phyloP scores from a whole-genome alignment of 768 basidiomycete species.

The Hemileccinum rubropunctum region DNA sequence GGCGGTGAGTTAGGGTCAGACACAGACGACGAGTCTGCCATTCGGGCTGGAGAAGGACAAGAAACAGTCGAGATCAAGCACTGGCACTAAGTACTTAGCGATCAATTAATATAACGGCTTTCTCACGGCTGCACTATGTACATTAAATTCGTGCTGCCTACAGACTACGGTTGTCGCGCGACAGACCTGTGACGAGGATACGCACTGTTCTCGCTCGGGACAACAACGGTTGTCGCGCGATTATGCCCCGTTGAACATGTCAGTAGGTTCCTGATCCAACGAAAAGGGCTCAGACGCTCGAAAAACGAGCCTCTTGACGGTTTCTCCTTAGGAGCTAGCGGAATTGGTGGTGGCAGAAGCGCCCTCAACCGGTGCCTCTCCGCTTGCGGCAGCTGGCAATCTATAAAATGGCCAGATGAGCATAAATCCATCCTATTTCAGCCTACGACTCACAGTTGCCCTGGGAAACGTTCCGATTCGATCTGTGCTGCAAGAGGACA shows the following conservation, averaged over 20 bases:
- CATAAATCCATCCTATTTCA: not conserved
- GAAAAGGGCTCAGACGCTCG: constrained; percentile 13
- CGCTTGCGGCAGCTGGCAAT: not conserved
- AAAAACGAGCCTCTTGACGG: constrained; percentile 1
- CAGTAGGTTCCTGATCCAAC: not conserved
- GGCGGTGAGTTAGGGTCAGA: constrained; percentile 20
- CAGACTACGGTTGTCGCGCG: constrained; percentile 12
- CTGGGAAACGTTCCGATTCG: not conserved
- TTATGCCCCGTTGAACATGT: not conserved
- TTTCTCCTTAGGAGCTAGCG: constrained; percentile 1
- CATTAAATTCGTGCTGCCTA: not conserved
- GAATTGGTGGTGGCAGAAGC: not conserved
- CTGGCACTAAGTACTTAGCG: not conserved
- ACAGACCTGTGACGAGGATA: constrained; percentile 7
- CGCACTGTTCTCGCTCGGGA: constrained; percentile 8
- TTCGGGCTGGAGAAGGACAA: constrained; percentile 8
- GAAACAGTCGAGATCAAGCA: not conserved
- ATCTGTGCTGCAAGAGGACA: not conserved
- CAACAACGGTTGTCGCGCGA: not conserved
- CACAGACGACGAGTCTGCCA: constrained; percentile 29
- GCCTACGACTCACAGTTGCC: constrained; percentile 3
- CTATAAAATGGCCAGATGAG: constrained; percentile 5
- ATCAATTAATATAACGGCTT: constrained; percentile 5
- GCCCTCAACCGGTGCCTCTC: not conserved
- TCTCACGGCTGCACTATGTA: constrained; percentile 16